Conservation (phyloP, 257 asterid species). For the Verbascum thapsus region DNA sequence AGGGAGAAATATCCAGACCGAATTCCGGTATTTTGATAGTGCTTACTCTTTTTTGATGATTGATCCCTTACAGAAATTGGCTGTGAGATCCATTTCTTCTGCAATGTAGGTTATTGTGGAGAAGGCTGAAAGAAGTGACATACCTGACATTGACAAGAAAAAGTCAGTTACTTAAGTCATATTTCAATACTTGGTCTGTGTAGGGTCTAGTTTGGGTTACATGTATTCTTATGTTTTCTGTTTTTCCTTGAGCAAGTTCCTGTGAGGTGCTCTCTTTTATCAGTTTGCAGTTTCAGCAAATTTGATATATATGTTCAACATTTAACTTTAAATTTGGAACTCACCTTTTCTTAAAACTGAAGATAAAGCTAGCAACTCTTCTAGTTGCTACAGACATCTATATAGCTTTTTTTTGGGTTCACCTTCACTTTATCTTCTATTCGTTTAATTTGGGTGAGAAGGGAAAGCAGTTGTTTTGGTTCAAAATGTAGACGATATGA, state of each 20-base stretch:
- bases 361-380: slow-evolving; percentile 6
- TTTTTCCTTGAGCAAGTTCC: too few species aligned
- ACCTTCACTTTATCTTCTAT: neutral
- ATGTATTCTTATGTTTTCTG: too few species aligned
- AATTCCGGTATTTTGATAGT: slow-evolving; percentile 63
- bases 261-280: too few species aligned
- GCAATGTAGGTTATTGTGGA: slow-evolving; percentile 78
- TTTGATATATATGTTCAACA: neutral
- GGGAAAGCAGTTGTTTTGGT: neutral
- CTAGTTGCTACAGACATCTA: neutral
- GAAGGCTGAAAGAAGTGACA: slow-evolving; percentile 92
- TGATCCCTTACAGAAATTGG: neutral
- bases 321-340: neutral
- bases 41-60: neutral
- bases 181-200: neutral
- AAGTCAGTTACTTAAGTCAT: slow-evolving; percentile 52
- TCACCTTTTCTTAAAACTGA: neutral
- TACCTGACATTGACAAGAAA: slow-evolving; percentile 93
- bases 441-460: neutral
- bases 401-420: neutral
- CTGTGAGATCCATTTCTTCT: slow-evolving; percentile 13
- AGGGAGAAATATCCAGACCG: slow-evolving; percentile 98
- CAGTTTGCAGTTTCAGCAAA: neutral
- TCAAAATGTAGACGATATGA: neutral
- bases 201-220: slow-evolving; percentile 1